Evolutionary conservation across 768 basidiomycete species (phyloP).

Genomic region (Pleurotus sapidus): DNA sequence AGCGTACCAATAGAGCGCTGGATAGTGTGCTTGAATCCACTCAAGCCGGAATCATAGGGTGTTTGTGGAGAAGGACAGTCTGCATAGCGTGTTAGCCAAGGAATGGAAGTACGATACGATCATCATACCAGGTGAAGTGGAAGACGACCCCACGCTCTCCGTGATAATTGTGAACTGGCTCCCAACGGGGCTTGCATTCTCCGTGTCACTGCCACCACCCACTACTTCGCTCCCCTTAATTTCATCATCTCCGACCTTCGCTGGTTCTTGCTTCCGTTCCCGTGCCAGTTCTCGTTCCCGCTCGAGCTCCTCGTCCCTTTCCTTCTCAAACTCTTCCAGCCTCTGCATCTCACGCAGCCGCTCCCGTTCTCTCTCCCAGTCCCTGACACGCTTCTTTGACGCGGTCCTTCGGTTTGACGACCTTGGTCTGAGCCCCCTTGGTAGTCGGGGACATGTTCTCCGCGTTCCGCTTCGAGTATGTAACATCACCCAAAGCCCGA

Average conservation of each 20-base stretch:
- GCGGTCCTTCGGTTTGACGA: constrained; percentile 34
- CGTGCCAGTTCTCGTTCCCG: constrained; percentile 22
- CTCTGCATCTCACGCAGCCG: constrained; percentile 67
- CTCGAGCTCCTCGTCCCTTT: constrained; percentile 41
- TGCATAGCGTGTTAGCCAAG: not conserved
- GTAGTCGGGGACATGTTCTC: constrained; percentile 14
- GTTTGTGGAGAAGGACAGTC: constrained; percentile 21
- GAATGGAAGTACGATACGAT: not conserved
- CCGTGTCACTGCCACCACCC: constrained; percentile 11
- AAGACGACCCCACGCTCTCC: constrained; percentile 21
- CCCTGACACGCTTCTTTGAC: constrained; percentile 63
- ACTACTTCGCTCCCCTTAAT: constrained; percentile 9
- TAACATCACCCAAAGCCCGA: constrained; percentile 37
- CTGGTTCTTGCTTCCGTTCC: constrained; percentile 25
- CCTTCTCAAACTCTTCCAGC: constrained; percentile 54
- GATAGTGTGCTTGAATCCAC: constrained; percentile 64
- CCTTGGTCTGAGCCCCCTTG: constrained; percentile 5
- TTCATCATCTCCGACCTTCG: constrained; percentile 14
- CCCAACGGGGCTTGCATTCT: constrained; percentile 1
- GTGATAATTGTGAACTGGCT: constrained; percentile 6
- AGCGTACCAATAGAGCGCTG: constrained; percentile 63
- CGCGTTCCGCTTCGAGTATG: constrained; percentile 25
- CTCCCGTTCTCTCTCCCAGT: constrained; percentile 75
- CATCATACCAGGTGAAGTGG: constrained; percentile 23
- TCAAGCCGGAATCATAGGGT: constrained; percentile 28